These are phyloP conservation scores for Akanthomyces lecanii DNA, from an alignment of 2,329 filamentous ascomycete species.

Conservation along the genomic window DNA sequence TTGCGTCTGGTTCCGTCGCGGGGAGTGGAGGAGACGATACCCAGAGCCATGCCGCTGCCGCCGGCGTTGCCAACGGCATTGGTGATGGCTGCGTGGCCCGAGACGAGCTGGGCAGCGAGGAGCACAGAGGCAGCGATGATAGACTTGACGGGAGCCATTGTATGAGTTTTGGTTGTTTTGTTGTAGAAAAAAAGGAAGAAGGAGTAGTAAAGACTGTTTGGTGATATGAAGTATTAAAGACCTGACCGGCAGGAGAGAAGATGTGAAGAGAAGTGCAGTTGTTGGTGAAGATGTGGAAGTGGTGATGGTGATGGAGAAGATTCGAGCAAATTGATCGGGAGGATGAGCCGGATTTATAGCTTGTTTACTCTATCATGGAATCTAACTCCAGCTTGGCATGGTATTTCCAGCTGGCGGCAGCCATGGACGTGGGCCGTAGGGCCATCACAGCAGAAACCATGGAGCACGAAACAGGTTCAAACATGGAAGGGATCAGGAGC, in stretches of 20 bases:
- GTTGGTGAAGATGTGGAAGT: conserved; percentile 12
- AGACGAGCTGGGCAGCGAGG: conserved; percentile 50
- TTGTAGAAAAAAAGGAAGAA: not conserved
- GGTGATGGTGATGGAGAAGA: conserved; percentile 16
- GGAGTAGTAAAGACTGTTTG: not conserved
- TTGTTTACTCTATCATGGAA: not conserved
- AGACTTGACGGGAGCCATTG: conserved; percentile 26
- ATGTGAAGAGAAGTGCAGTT: conserved; percentile 3
- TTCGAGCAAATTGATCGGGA: conserved; percentile 12
- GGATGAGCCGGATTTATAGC: conserved; percentile 13
- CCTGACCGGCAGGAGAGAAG: conserved; percentile 15
- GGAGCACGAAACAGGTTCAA: conserved; percentile 14
- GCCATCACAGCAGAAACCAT: not conserved
- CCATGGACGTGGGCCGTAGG: not conserved
- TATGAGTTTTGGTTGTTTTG: conserved; percentile 25
- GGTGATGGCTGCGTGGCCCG: conserved; percentile 59
- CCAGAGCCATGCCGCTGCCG: conserved; percentile 49
- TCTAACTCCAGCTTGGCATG: not conserved
- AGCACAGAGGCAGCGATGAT: conserved; percentile 44
- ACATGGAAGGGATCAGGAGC: conserved; percentile 13
- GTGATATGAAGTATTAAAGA: not conserved
- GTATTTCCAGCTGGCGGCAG: not conserved
- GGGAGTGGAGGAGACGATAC: conserved; percentile 51
- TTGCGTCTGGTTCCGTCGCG: conserved; percentile 56
- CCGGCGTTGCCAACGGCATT: conserved; percentile 54